Evolutionary conservation across 2,329 filamentous ascomycete species (phyloP), one percentile per base, ranked within the genome.

Genomic region (Penicillium sp.): DNA sequence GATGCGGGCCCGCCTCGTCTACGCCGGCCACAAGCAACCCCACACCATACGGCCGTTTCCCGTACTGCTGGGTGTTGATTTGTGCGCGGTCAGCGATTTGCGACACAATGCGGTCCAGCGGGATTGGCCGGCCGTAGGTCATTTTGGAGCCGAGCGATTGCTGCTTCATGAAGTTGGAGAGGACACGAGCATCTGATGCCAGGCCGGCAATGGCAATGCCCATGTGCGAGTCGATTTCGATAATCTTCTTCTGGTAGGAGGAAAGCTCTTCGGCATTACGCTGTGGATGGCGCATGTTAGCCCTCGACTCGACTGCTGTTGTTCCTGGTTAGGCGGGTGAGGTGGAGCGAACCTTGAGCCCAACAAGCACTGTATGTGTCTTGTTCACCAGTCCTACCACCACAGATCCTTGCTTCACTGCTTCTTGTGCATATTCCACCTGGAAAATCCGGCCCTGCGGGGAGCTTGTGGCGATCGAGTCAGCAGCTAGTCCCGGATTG

Each of bases 91-190:
- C 88, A 56, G 85, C 90, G 61, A 98, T 95, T 68, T 90, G 84
- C 50, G 81, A 77, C 53, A 95, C 89, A 56, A 96, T 86, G 47
- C 85, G 84, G 60, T 87, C 83, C 62, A 96, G 74, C 20, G 88
- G 86, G 64, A 98, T 92, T 52, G 89, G 81, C 52, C 92, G 89
- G 69, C 86, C 90, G 73, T 95, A 96, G 41, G 88, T 95, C 57
- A 98, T 82, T 66, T 90, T 88, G 58, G 92, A 90, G 59, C 86
- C 85, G 59, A 98, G 86, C 48, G 87, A 94, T 72, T 96, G 92
- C 72, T 95, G 88, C 75, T 95, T 96, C 90, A 98, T 96, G 75
- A 95, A 98, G 79, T 98, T 98, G 75, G 89, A 95, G 56, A 98
- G 88, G 56, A 98, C 92, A 61, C 92, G 92, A 62, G 90, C 92